Evolutionary conservation across 106 monocot genomes (phyloP).

Genomic region (Cymbidium sinense): DNA sequence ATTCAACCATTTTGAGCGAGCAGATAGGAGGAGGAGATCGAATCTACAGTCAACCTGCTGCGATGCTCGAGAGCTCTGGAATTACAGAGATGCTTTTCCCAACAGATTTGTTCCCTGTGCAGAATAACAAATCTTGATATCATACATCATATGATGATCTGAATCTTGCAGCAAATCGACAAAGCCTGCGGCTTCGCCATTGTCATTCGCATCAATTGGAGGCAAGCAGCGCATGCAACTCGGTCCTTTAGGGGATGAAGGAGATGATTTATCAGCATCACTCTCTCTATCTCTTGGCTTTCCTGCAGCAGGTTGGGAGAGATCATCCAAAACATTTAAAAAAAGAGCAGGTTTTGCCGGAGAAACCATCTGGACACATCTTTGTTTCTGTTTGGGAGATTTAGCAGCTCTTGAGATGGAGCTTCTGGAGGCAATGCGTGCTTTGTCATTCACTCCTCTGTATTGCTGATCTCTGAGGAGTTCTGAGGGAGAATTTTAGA

Average conservation of each 20-base stretch:
- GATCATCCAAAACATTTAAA: background rate
- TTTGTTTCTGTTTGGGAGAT: conserved; percentile 3
- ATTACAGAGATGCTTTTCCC: conserved; percentile 39
- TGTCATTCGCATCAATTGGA: conserved; percentile 8
- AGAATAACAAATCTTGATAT: background rate
- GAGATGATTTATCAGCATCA: conserved; percentile 24
- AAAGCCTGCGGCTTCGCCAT: conserved; percentile 11
- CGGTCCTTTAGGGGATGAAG: conserved; percentile 4
- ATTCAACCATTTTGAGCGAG: conserved; percentile 4
- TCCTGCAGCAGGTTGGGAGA: conserved; percentile 31
- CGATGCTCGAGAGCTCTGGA: background rate
- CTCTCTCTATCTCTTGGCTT: conserved; percentile 59
- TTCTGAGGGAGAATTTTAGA: conserved; percentile 5
- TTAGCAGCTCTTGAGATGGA: conserved; percentile 9
- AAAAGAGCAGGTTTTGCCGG: conserved; percentile 17
- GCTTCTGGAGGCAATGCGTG: background rate
- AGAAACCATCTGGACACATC: background rate
- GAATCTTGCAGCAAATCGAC: conserved; percentile 15
- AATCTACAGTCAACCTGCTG: background rate
- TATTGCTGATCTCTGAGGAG: background rate
- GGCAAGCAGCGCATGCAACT: background rate
- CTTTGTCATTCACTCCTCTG: background rate
- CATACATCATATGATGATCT: conserved; percentile 34
- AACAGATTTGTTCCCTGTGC: conserved; percentile 10
- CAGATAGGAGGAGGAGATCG: background rate